Evolutionary conservation across 2,329 filamentous ascomycete genomes (phyloP), one percentile per base, ranked within the genome.

Genomic region (Exophiala bonariae): DNA sequence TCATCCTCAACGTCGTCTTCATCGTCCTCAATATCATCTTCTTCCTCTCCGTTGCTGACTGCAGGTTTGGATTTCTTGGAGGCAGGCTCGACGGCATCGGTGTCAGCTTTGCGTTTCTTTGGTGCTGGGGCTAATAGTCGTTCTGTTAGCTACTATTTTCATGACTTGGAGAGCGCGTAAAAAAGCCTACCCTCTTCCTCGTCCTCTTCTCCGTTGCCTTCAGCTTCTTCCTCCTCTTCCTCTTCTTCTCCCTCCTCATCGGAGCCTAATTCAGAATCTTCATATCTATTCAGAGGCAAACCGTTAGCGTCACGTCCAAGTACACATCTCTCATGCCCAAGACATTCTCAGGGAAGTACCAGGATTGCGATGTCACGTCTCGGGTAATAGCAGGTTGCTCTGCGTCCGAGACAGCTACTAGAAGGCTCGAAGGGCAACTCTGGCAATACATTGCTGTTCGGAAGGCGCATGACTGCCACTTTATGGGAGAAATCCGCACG

Each of bases 231-330:
- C 8, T 57, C 56, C 16, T 59, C 59, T 11, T 60, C 59, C 4
- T 58, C 58, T 28, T 61, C 59, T 51, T 40, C 55, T 8, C 68
- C 66, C 36, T 68, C 70, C 45, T 66, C 70, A 31, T 52, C 61
- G 20, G 61, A 61, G 4, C 61, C 62, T 33, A 54, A 54, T 18
- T 64, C 61, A 14, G 61, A 63, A 20, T 61, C 62, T 44, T 66
- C 63, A 48, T 65, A 66, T 51, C 63, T 66, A 45, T 22, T 8
- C 23, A 26, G 14, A 28, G 31, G 30, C 17, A 23, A 39, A 23
- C 16, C 8, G 30, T 26, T 8, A 34, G 32, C 14, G 32, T 34
- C n/a, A 18, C n/a, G 17, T n/a, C n/a, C 28, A n/a, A 14, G 32
- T 35, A 41, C 2, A 42, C 14, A 20, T 50, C 37, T n/a, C n/a